A percentile compares a stretch with the other conserved stretches of the same genome.
Evolutionary conservation across 2,329 filamentous ascomycete species (phyloP).

Genomic region (Paecilomyces fulvus): DNA sequence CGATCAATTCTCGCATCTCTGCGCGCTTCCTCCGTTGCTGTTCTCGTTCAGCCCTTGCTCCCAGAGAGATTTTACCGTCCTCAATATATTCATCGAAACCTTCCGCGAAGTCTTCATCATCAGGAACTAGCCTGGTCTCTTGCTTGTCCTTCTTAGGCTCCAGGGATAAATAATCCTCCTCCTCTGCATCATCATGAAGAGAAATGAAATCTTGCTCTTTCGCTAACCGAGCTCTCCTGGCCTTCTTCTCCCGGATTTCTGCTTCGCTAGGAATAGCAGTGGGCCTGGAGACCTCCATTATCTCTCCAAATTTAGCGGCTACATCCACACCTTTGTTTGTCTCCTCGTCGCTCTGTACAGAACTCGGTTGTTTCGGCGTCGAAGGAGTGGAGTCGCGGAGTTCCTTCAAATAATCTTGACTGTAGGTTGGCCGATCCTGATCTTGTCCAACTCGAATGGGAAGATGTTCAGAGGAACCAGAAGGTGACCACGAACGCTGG

Average conservation of each 20-base stretch:
- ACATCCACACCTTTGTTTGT: slow-evolving; percentile 48
- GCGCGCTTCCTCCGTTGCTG: slow-evolving; percentile 56
- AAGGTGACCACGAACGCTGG: slow-evolving; percentile 45
- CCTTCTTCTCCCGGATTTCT: slow-evolving; percentile 86
- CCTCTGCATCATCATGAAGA: slow-evolving; percentile 24
- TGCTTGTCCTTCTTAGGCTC: slow-evolving; percentile 53
- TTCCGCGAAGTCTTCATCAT: slow-evolving; percentile 89
- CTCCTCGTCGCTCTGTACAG: slow-evolving; percentile 27
- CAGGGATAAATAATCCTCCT: slow-evolving; percentile 39
- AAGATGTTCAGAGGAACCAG: slow-evolving; percentile 42
- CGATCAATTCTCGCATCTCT: slow-evolving; percentile 77
- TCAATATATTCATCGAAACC: slow-evolving; percentile 89
- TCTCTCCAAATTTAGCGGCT: slow-evolving; percentile 40
- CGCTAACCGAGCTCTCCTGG: slow-evolving; percentile 72
- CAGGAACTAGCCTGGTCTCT: slow-evolving; percentile 65
- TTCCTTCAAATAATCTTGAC: slow-evolving; percentile 75
- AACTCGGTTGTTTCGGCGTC: slow-evolving; percentile 55
- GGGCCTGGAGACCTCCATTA: slow-evolving; percentile 22
- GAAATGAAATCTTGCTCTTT: slow-evolving; percentile 51
- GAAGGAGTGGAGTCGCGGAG: slow-evolving; percentile 78
- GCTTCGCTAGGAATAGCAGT: slow-evolving; percentile 65
- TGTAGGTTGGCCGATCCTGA: slow-evolving; percentile 70
- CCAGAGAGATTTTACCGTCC: slow-evolving; percentile 70
- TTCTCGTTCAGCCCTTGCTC: slow-evolving; percentile 69
- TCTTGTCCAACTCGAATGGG: slow-evolving; percentile 53